Conservation (phyloP, 2,329 filamentous ascomycete species). For the Akanthomyces muscarius region DNA sequence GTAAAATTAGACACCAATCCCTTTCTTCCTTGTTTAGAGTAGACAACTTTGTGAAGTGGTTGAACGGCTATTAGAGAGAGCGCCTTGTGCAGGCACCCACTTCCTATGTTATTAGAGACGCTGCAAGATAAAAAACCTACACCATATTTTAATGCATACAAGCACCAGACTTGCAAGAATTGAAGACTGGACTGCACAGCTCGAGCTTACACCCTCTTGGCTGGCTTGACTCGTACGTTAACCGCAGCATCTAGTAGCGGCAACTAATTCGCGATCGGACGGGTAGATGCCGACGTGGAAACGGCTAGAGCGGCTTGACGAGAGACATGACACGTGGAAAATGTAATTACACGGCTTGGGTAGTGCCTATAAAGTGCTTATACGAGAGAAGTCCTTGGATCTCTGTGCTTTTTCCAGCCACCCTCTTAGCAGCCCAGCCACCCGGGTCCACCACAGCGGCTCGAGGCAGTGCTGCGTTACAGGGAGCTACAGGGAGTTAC, state of each 20-base stretch:
- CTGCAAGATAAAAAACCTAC: neutral
- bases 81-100: conserved; percentile 8
- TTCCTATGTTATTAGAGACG: conserved; percentile 14
- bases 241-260: too few relatives aligned
- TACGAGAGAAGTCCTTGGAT: neutral
- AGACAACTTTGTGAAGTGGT: neutral
- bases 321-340: neutral
- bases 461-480: neutral
- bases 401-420: too few relatives aligned
- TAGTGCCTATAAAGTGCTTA: neutral
- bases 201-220: too few relatives aligned
- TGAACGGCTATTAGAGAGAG: neutral
- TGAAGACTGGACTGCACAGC: too few relatives aligned
- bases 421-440: neutral
- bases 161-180: neutral
- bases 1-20: neutral
- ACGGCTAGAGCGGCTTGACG: neutral
- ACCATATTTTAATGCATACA: conserved; percentile 3
- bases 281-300: neutral
- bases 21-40: neutral
- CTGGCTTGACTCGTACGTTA: too few relatives aligned
- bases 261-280: neutral
- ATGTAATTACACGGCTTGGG: too few relatives aligned
- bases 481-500: neutral
- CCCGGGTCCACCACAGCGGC: neutral